Evolutionary conservation across 768 basidiomycete species (phyloP), one percentile per base, ranked within the genome.

Genomic region (Auriculariales sp.): DNA sequence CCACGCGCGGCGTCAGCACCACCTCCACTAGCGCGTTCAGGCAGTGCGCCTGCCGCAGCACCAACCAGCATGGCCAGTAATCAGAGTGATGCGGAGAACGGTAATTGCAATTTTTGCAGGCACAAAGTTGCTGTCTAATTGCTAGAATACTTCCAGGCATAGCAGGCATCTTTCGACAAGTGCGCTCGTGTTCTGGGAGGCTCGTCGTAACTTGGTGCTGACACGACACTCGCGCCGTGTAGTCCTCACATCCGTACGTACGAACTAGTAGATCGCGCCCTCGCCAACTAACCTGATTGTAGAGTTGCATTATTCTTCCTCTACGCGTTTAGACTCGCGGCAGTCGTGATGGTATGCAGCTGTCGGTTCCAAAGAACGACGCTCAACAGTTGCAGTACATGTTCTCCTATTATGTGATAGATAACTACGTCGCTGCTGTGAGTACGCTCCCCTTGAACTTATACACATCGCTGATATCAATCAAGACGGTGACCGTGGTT

Each of bases 391-490:
- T n/a, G n/a, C n/a, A n/a, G 3, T 99, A 99, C 64, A 75, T 98
- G 42, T 73, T 98, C n/a, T 90, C 84, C 55, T 94, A 92, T 2
- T 82, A 82, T 69, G 82, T 89, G 62, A 89, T 89, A 32, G 68
- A 78, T 57, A 85, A 92, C 61, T 98, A 92, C 64, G 93, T 99
- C 19, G 73, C 98, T 54, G 90, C 91, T 42, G 92, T 94, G 52
- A 57, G 88, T 65, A 28, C 36, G 15, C 35, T 12, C n/a, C 35
- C 7, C 35, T 29, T 30, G 17, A 17, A 11, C 35, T 22, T 48
- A 48, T 15, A 4, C 17, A 22, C 36, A 15, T 36, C 4, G 5
- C 30, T 44, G 33, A n/a, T 46, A 19, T 49, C 27, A 36, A 31
- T 7, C 36, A 17, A 82, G 79, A 94, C 92, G 24, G 93, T 99